phyloP scores from a whole-genome alignment of 176 grass and related monocot species.

The Secale cereale region DNA sequence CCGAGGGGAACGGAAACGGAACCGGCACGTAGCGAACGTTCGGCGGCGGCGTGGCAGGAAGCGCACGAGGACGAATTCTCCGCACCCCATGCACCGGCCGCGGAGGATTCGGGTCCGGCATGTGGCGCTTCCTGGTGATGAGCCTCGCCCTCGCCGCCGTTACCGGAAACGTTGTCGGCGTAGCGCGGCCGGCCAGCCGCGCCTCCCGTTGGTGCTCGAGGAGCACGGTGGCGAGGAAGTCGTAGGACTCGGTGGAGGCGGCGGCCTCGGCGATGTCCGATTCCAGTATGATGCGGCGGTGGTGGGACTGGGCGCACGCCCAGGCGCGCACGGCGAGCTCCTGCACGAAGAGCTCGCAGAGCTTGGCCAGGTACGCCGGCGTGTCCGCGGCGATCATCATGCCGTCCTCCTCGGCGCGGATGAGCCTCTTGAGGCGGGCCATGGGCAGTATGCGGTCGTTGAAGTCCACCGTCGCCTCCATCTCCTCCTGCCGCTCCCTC shows the following conservation, averaged over 20 bases:
- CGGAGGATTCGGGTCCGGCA: neutral
- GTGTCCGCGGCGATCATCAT: neutral
- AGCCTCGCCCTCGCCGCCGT: neutral
- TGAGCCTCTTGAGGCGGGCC: neutral
- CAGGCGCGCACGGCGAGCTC: constrained; percentile 10
- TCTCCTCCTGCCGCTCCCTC: neutral
- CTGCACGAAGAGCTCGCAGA: constrained; percentile 12
- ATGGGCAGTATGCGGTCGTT: neutral
- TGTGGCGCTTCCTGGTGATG: neutral
- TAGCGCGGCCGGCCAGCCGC: neutral
- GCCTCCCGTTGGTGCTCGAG: neutral
- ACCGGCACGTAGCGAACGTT: neutral
- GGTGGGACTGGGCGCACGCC: neutral
- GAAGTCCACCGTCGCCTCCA: neutral
- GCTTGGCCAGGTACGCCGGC: neutral
- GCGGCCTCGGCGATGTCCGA: constrained; percentile 4
- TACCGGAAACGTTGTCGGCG: fast-evolving
- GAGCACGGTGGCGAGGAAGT: neutral
- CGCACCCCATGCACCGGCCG: neutral
- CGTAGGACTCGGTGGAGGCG: neutral
- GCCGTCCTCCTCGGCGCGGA: neutral
- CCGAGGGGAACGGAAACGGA: neutral
- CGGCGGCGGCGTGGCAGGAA: neutral
- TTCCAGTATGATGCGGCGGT: neutral
- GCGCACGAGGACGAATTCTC: neutral